Evolutionary conservation across 1,139 yeast genomes (phyloP), one percentile per base, ranked within the genome.

Genomic region (Komagataea norvegica): DNA sequence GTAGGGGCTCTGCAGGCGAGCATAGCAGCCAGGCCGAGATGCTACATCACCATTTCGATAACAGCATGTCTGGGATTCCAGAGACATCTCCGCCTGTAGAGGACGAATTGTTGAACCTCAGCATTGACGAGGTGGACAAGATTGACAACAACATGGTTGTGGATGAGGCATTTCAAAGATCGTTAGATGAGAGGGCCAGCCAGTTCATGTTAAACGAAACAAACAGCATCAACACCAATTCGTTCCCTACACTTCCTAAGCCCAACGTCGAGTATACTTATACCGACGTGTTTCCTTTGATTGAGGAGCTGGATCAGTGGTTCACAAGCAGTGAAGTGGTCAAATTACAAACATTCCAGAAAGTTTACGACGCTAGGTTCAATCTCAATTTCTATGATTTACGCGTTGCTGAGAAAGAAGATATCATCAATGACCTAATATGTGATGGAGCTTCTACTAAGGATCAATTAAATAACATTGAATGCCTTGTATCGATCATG

Each of bases 251-350:
- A 3, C 39, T 56, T 3, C 53, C 62, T 4, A 58, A 54, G 41
- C 60, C 75, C 0, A 59, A 56, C 11, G 48, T 83, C n/a, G 61
- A 68, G 2, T 81, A 74, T 59, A 56, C 63, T 2, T 64, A 70
- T 42, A 38, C 53, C 10, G 82, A 77, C 41, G 51, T 55, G 19
- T 65, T 63, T 6, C 50, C 55, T 1, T 59, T 79, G 20, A 55
- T 56, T 10, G 57, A 60, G 5, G 87, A 80, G 46, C 45, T 81
- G 16, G 65, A 68, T 29, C 81, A 79, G 35, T 82, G 93, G 93
- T 82, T 82, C 49, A 65, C 74, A 6, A 53, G 54, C 29, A 59
- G 65, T 32, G 91, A 82, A 53, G 64, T 74, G 37, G 40, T 37
- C 5, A 51, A 54, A n/a, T 31, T 65, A 27, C 16, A 27, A 2